Evolutionary conservation across 2,329 filamentous ascomycete species (phyloP).

Genomic region (Shiraia bambusicola): DNA sequence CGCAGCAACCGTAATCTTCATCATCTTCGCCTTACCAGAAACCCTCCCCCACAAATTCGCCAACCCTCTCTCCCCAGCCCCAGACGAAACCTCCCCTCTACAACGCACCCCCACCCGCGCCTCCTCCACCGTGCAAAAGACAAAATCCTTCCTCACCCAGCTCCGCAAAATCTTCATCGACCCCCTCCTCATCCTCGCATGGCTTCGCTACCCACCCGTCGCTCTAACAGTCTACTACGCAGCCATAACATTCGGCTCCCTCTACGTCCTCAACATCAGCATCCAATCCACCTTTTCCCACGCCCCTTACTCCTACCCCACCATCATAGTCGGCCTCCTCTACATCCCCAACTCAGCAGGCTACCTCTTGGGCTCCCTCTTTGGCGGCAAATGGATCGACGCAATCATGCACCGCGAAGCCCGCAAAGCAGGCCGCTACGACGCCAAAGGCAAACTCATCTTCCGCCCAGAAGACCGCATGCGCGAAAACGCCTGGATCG

Average conservation of each 20-base stretch:
- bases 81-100: slow-evolving; percentile 16
- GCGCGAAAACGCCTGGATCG: slow-evolving; percentile 45
- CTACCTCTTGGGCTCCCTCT: slow-evolving; percentile 38
- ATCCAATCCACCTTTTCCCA: slow-evolving; percentile 40
- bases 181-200: slow-evolving; percentile 42
- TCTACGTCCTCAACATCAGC: slow-evolving; percentile 46
- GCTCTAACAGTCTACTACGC: slow-evolving; percentile 45
- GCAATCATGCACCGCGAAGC: slow-evolving; percentile 45
- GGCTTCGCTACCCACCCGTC: slow-evolving; percentile 43
- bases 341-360: slow-evolving; percentile 44
- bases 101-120: slow-evolving; percentile 35
- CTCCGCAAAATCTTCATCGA: slow-evolving; percentile 43
- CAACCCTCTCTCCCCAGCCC: slow-evolving; percentile 1
- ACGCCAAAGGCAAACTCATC: slow-evolving; percentile 38
- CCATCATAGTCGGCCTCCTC: slow-evolving; percentile 40
- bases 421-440: slow-evolving; percentile 38
- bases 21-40: slow-evolving; percentile 41
- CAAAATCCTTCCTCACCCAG: slow-evolving; percentile 28
- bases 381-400: slow-evolving; percentile 46
- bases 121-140: slow-evolving; percentile 37
- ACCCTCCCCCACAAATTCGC: slow-evolving; percentile 2
- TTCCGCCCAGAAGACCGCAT: slow-evolving; percentile 45
- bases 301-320: slow-evolving; percentile 40
- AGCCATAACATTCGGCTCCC: slow-evolving; percentile 42
- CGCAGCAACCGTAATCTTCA: slow-evolving; percentile 32